Evolutionary conservation across 2,329 filamentous ascomycete species (phyloP), one percentile per base, ranked within the genome.

Genomic region (Cladosporium sp.): DNA sequence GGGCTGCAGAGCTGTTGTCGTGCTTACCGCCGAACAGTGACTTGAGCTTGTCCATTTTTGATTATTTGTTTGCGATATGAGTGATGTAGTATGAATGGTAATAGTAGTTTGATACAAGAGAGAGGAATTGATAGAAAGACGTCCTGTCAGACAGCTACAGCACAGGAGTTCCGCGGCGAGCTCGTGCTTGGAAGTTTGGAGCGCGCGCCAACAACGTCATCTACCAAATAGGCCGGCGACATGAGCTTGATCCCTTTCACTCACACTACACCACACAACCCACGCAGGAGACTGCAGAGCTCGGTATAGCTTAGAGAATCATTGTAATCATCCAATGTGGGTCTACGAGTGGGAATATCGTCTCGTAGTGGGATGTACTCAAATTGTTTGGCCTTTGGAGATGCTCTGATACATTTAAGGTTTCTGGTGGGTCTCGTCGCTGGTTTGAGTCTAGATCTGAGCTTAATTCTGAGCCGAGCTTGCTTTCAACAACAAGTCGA

Each of bases 31-130:
- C 38, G 38, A 65, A 59, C 41, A 65, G 59, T 51, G 62, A 65
- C 52, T 65, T 65, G 52, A 65, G 36, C 38, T 65, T 65, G 38
- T 65, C 55, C 62, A 65, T 65, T 21, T 6, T 58, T 28, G 8
- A 18, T 24, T 28, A 30, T 30, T 30, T 30, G 28, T 6, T 30
- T 30, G 28, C 28, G 28, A 6, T 30, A 30, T 30, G 28, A 6
- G 28, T 30, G 28, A 30, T 41, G 4, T 15, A 18, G 32, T 38
- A 26, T 58, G 21, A 8, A 26, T 36, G 34, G 4, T 36, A 36
- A 14, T 36, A 12, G 11, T 36, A 36, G 34, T 11, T 14, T 36
- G 30, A 14, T 36, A 7, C 7, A 15, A n/a, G 34, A 14, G n/a
- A 3, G 26, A n/a, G 24, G 12, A 41, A 28, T 15, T 58, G n/a